phyloP scores from a whole-genome alignment of 768 basidiomycete species.

The Boletus tylopilopsis region DNA sequence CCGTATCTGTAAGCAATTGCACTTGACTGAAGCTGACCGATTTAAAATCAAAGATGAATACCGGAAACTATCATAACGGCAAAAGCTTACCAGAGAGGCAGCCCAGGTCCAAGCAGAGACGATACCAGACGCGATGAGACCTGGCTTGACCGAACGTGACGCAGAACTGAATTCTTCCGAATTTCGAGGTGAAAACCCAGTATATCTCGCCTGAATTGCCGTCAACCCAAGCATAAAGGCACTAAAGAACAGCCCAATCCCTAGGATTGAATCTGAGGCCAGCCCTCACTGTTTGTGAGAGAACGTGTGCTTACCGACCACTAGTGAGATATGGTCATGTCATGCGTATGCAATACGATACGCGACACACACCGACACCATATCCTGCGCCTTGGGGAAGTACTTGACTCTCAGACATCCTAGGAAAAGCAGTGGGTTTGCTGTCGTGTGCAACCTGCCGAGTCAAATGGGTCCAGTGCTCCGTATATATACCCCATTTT shows the following conservation, averaged over 20 bases:
- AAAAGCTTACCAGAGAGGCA: slow-evolving; percentile 63
- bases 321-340: slow-evolving; percentile 27
- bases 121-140: slow-evolving; percentile 89
- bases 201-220: slow-evolving; percentile 80
- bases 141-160: slow-evolving; percentile 82
- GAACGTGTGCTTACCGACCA: slow-evolving; percentile 41
- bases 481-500: slow-evolving; percentile 8
- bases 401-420: slow-evolving; percentile 33
- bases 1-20: slow-evolving; percentile 84
- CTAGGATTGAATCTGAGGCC: slow-evolving; percentile 33
- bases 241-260: slow-evolving; percentile 87
- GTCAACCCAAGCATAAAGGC: slow-evolving; percentile 77
- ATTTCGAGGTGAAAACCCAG: slow-evolving; percentile 69
- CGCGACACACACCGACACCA: slow-evolving; percentile 59
- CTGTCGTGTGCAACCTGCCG: neutral
- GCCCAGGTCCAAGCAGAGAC: slow-evolving; percentile 95
- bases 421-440: neutral
- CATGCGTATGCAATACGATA: neutral
- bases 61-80: neutral
- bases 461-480: neutral
- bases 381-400: slow-evolving; percentile 84
- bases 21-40: slow-evolving; percentile 64
- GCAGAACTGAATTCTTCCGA: slow-evolving; percentile 85
- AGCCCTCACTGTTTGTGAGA: neutral
- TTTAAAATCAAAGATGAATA: neutral